Percentiles rank a stretch among this genome's conserved stretches.
Evolutionary conservation across 805 yeast genomes (phyloP).

Genomic region (Komagataella pastoris): DNA sequence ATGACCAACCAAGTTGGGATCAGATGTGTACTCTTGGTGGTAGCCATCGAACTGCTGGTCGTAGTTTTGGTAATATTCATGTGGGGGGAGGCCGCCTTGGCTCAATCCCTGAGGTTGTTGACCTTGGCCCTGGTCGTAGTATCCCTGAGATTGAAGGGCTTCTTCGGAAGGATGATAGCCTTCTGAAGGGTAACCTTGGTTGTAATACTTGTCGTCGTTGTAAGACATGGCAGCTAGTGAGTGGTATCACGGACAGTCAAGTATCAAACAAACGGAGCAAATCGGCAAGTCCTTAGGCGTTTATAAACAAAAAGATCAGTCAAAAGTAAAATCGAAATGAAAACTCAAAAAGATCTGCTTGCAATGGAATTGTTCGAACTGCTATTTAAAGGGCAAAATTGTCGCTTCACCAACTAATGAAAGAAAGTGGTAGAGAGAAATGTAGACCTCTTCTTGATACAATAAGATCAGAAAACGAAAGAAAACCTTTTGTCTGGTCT

Average conservation of each 20-base stretch:
- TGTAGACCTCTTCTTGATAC: neutral
- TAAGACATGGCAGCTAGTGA: slow-evolving; percentile 34
- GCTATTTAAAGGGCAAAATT: neutral
- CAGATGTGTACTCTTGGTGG: slow-evolving; percentile 14
- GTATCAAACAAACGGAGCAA: neutral
- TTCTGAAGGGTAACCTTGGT: slow-evolving; percentile 17
- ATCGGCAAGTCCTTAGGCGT: neutral
- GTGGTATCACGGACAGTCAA: neutral
- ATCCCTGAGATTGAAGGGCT: slow-evolving; percentile 10
- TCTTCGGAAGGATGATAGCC: slow-evolving; percentile 13
- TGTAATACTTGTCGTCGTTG: slow-evolving; percentile 41
- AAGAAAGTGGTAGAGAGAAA: neutral
- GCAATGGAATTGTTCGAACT: neutral
- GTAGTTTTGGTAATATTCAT: slow-evolving; percentile 28
- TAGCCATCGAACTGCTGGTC: slow-evolving; percentile 23
- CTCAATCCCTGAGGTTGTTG: slow-evolving; percentile 8
- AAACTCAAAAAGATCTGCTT: neutral
- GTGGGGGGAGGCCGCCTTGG: slow-evolving; percentile 1
- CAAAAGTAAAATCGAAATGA: slow-evolving; percentile 2
- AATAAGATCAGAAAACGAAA: neutral
- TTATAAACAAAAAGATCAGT: neutral
- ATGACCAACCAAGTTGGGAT: slow-evolving; percentile 19
- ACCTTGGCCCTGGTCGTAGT: slow-evolving; percentile 14
- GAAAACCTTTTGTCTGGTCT: neutral
- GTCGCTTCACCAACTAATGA: neutral